Base-by-base conservation (phyloP, 2,329 filamentous ascomycete genomes). In the Leptosphaerulina australis region DNA sequence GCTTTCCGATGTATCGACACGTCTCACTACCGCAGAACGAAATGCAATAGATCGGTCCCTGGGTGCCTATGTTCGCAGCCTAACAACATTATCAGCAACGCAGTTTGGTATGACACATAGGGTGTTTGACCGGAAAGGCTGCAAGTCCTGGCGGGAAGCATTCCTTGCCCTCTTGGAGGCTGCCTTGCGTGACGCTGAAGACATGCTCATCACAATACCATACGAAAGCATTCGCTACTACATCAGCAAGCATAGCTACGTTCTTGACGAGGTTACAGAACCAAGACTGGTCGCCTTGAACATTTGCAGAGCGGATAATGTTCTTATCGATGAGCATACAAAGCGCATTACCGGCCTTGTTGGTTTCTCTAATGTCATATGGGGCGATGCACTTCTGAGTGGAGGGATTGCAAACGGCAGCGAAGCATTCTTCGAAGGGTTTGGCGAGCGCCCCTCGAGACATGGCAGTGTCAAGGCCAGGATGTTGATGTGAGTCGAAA, bases 381-480 rank as follows among this genome's bases (percentile, higher is more conserved):
- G 81, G 81, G 82, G 82, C 1, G 82, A 85, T 64, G 69, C 79
- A 8, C 72, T 79, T 52, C 77, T 84, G 75, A 78, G 75, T 6
- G 79, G 79, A 46, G 76, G 80, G 3, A 60, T 74, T 47, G 58
- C 58, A 18, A 52, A 68, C 34, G 72, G 73, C 5, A 74, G 66
- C 22, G 67, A 69, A 11, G 69, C 71, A 1, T 78, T 79, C 53
- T 72, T 71, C 39, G 70, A 76, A 38, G 77, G 77, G 0, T 75
- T 72, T 56, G 75, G 76, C 17, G 63, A 71, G 41, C 62, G 68
- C 37, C 70, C 72, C n/a, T 60, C 60, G 34, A 56, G 59, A 9
- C 66, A 60, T 3, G 63, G 59, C 9, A 59, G 68, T 22, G 69
- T 70, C 44, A 60, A 64, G 25, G 66, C 70, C 5, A 68, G 77